Conservation (phyloP, 257 asterid genomes). For the Fraxinus pennsylvanica region DNA sequence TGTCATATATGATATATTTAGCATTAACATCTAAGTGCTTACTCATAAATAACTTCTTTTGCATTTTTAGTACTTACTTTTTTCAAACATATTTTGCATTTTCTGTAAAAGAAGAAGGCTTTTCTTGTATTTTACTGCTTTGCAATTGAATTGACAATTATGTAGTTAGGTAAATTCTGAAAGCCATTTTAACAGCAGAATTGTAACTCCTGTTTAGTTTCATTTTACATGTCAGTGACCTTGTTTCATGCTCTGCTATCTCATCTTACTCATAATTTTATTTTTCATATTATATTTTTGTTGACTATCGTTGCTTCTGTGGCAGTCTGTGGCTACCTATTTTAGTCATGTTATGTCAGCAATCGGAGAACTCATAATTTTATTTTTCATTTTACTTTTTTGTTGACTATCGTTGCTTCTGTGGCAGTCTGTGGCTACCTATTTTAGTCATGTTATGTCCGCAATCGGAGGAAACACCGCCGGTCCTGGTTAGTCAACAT, state of each 20-base stretch:
- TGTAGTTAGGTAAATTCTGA: not conserved
- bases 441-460: conserved; percentile 20
- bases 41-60: not conserved
- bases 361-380: not conserved
- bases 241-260: not conserved
- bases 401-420: no score
- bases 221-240: not conserved
- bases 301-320: no score
- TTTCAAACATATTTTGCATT: not conserved
- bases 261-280: not conserved
- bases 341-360: no score
- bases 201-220: not conserved
- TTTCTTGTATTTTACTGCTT: not conserved
- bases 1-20: not conserved
- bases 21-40: not conserved
- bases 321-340: no score
- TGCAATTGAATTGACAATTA: conserved; percentile 3
- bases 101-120: not conserved
- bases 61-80: not conserved
- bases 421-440: no score
- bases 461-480: conserved; percentile 98
- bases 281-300: no score
- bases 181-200: not conserved
- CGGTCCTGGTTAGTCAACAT: conserved; percentile 76
- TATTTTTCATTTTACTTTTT: no score